Base-by-base conservation (phyloP, 768 basidiomycete species). In the Dioszegia hungarica region DNA sequence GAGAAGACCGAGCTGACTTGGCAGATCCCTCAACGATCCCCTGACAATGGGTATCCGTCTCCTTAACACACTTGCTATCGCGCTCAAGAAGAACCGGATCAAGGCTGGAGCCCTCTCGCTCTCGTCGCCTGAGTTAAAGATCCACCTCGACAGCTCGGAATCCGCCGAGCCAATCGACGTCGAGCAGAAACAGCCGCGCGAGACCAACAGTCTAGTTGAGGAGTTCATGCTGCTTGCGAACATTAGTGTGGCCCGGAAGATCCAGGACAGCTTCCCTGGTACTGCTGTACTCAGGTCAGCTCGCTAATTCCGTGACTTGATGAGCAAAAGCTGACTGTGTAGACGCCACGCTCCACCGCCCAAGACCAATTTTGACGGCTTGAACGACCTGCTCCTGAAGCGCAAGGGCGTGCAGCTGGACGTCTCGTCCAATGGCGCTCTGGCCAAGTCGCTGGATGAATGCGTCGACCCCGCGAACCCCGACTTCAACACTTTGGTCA, bases 161-260 rank as follows among this genome's bases (percentile, higher is more conserved):
- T 89, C 88, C 0, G 88, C 90, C 1, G 92, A 95, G 63, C 94
- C 94, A 0, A 89, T 97, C 60, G 94, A 97, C 61, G 93, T 99
- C 10, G 91, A 97, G 77, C 91, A 93, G 74, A 98, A 98, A 75
- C 87, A 90, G 67, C 73, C 88, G 70, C 79, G 83, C 27, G 93
- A 98, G 78, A 99, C 95, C 9, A 98, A 98, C 72, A 91, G 89
- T 61, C 79, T 98, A 6, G 95, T 98, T 1, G 95, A 99, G 76
- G 95, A 98, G 75, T 97, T 99, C 78, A 99, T 99, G 95, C 79
- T 99, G 62, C 84, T 99, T 57, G 94, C 95, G 5, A 99, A 98
- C 67, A 88, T 94, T 65, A 89, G 87, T 62, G 95, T 97, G 0
- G 94, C 95, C 5, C 77, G 79, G 63, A 89, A 87, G 77, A 97